phyloP scores from a whole-genome alignment of 306 rosid genomes.

The Castanopsis chinensis region DNA sequence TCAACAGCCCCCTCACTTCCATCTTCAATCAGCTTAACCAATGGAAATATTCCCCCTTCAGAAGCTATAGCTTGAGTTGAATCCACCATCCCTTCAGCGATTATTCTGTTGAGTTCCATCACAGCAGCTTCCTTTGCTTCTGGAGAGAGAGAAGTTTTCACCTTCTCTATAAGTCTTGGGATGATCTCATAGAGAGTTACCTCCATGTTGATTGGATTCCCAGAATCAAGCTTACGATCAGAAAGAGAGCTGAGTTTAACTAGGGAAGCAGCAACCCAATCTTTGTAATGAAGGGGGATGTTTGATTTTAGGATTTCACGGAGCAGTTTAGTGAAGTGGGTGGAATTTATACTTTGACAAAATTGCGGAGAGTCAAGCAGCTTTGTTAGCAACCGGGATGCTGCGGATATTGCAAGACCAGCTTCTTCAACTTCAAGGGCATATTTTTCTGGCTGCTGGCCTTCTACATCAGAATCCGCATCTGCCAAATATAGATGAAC shows the following conservation, averaged over 20 bases:
- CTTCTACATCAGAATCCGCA: constrained; percentile 53
- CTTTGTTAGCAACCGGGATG: constrained; percentile 66
- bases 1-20: constrained; percentile 69
- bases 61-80: constrained; percentile 56
- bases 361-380: constrained; percentile 55
- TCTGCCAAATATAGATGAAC: constrained; percentile 20
- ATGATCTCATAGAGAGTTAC: constrained; percentile 73
- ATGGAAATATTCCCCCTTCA: constrained; percentile 49
- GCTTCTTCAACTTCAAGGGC: constrained; percentile 80
- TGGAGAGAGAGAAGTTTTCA: constrained; percentile 52
- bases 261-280: constrained; percentile 83
- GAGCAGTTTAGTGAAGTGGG: constrained; percentile 53
- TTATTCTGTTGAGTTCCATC: constrained; percentile 70
- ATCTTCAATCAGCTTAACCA: constrained; percentile 74
- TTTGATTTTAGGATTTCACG: constrained; percentile 60
- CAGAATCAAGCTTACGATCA: constrained; percentile 18
- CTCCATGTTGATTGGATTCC: constrained; percentile 61
- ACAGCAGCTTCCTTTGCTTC: constrained; percentile 68
- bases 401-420: constrained; percentile 83
- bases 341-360: constrained; percentile 36
- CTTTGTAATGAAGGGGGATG: constrained; percentile 65
- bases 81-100: constrained; percentile 76
- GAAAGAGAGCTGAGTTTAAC: constrained; percentile 70
- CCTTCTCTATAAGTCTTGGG: constrained; percentile 75
- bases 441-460: constrained; percentile 53